Evolutionary conservation across 225 moss, liverwort and hornwort species (phyloP), one percentile per base, ranked within the genome.

Genomic region (Asterella californica): DNA sequence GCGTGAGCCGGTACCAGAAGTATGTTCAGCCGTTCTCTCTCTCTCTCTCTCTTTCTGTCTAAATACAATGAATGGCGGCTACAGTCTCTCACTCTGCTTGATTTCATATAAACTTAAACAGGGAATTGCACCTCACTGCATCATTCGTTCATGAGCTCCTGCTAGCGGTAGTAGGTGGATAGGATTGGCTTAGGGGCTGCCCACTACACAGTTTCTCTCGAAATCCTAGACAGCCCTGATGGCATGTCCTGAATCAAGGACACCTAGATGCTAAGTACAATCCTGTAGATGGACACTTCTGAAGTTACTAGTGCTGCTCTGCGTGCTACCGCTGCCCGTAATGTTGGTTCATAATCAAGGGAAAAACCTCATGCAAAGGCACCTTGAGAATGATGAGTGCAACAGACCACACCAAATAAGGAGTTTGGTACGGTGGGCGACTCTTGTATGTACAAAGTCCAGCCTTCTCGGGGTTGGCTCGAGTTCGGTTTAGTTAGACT

Each of bases 381-480:
- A 59, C 59, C 57, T 84, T 74, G 74, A 81, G 68, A 66, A 80
- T 73, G 80, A 37, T 46, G 30, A 71, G 46, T 6, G 27, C n/a
- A 10, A 30, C 34, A 78, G 53, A 71, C 60, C 74, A 74, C 50
- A 65, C 64, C 67, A 52, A 60, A 34, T 60, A n/a, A 10, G 15
- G 33, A 50, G 61, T 72, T 66, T 81, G 80, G 78, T 21, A 74
- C 67, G 68, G 49, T 21, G 52, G 62, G 53, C 32, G 52, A 53
- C 82, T 79, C 82, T 72, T 79, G 54, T 85, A 85, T 85, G n/a
- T 85, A 85, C 85, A 85, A 76, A 71, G 79, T 55, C 70, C 72
- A 82, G 79, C 71, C 55, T 76, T 45, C 62, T 12, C 46, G 67
- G 62, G 12, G 52, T 48, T 72, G 72, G 22, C 12, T 38, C 0